These are phyloP conservation scores for Maudiozyma humilis DNA, from an alignment of 1,139 yeast genomes.

Conservation along the genomic window DNA sequence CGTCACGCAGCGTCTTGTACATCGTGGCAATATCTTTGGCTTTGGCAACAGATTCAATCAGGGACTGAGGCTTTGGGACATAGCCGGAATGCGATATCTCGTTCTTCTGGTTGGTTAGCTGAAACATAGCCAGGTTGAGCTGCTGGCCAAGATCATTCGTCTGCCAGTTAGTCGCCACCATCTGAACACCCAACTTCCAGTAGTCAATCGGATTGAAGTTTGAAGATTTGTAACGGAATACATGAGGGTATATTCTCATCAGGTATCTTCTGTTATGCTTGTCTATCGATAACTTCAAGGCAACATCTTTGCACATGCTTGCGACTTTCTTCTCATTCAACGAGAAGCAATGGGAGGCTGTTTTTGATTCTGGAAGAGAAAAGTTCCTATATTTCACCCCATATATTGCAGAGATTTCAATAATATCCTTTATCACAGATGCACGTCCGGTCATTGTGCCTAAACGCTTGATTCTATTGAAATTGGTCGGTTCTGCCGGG, in stretches of 20 bases:
- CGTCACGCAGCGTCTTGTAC: slow-evolving; percentile 14
- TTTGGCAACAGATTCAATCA: slow-evolving; percentile 24
- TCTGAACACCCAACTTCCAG: slow-evolving; percentile 82
- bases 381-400: slow-evolving; percentile 78
- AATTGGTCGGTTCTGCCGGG: slow-evolving; percentile 15
- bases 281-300: slow-evolving; percentile 44
- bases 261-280: slow-evolving; percentile 71
- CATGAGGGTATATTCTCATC: slow-evolving; percentile 84
- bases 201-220: slow-evolving; percentile 71
- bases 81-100: slow-evolving; percentile 48
- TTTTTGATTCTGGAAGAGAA: slow-evolving; percentile 78
- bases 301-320: slow-evolving; percentile 54
- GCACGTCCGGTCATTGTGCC: slow-evolving; percentile 24
- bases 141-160: slow-evolving; percentile 85
- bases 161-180: slow-evolving; percentile 98
- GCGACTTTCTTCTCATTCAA: slow-evolving; percentile 65
- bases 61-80: slow-evolving; percentile 55
- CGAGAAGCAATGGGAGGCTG: slow-evolving; percentile 76
- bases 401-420: slow-evolving; percentile 55
- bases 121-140: slow-evolving; percentile 77
- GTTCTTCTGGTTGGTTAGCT: slow-evolving; percentile 38
- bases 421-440: slow-evolving; percentile 42
- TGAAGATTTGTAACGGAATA: slow-evolving; percentile 62
- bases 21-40: slow-evolving; percentile 24
- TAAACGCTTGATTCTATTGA: slow-evolving; percentile 18